Evolutionary conservation across 306 rosid genomes (phyloP), one percentile per base, ranked within the genome.

Genomic region (Ormosia emarginata): DNA sequence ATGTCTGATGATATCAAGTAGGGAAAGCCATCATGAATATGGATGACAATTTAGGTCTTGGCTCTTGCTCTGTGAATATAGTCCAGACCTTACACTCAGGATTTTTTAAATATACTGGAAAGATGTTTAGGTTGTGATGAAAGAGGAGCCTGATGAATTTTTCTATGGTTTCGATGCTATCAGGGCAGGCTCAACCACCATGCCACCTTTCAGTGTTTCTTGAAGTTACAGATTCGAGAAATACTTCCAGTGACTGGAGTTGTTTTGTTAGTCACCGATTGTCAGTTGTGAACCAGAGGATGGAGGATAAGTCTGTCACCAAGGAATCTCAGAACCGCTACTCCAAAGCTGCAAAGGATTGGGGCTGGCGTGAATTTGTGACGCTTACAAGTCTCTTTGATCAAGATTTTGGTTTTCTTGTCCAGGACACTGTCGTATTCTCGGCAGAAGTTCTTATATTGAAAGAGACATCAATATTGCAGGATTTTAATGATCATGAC

Each of bases 151-250:
- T 92, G 92, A 92, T 87, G 71, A 86, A 68, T 46, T 78, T 83
- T 81, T 78, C 57, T 41, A 55, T 84, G 76, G 77, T 43, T 83
- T 88, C 80, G 75, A 65, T 90, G 87, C 84, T 84, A 86, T 62
- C 99, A 95, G 99, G 99, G 98, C 98, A 95, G 94, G 93, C 99
- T 86, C 99, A 95, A 79, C 99, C 99, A 47, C 99, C 99, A 47
- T 95, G 99, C 87, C 98, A 95, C 88, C 99, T 95, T 87, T 93
- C 98, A 69, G 98, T 95, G 68, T 95, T 95, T 84, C 99, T 95
- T 83, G 99, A 95, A 90, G 99, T 93, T 82, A 95, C 99, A 1
- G 99, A 95, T 92, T 90, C 98, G 80, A 90, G 96, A 77, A 95
- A 90, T 85, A 88, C 94, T 90, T 94, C 99, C 61, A 90, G 86